These are phyloP conservation scores for Blumeriella jaapii DNA, from an alignment of 2,329 filamentous ascomycete species.

Conservation along the genomic window DNA sequence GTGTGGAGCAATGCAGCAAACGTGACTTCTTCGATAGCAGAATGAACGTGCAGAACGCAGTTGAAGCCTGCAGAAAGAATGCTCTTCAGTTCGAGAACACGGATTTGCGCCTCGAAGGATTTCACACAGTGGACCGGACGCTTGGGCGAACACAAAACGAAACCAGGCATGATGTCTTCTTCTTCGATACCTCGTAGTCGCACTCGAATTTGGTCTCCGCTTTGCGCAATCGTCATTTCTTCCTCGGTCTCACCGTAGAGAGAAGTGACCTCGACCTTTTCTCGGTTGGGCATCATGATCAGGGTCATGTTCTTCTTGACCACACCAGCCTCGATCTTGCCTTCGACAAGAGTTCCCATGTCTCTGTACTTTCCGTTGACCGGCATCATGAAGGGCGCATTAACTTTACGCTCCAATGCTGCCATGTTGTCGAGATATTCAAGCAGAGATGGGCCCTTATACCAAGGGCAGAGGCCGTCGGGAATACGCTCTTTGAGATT, in stretches of 20 bases:
- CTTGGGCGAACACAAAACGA: slow-evolving; percentile 91
- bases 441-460: slow-evolving; percentile 77
- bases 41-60: slow-evolving; percentile 94
- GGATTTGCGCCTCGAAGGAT: slow-evolving; percentile 91
- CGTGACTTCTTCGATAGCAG: slow-evolving; percentile 94
- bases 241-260: slow-evolving; percentile 96
- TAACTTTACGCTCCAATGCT: slow-evolving; percentile 86
- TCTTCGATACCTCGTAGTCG: slow-evolving; percentile 92
- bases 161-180: slow-evolving; percentile 90
- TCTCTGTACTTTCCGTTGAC: slow-evolving; percentile 93
- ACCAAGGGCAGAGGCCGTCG: slow-evolving; percentile 68
- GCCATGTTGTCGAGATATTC: slow-evolving; percentile 94
- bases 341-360: slow-evolving; percentile 94
- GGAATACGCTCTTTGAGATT: slow-evolving; percentile 85
- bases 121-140: slow-evolving; percentile 83
- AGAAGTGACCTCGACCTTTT: slow-evolving; percentile 68
- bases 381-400: slow-evolving; percentile 99
- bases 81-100: slow-evolving; percentile 85
- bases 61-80: slow-evolving; percentile 94
- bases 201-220: slow-evolving; percentile 88
- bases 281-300: slow-evolving; percentile 92
- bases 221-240: slow-evolving; percentile 69
- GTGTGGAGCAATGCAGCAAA: slow-evolving; percentile 83
- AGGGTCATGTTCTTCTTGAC: slow-evolving; percentile 80
- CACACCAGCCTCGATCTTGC: slow-evolving; percentile 90